Evolutionary conservation across 148 eudicot genomes (phyloP).

Genomic region (Fagopyrum tataricum): DNA sequence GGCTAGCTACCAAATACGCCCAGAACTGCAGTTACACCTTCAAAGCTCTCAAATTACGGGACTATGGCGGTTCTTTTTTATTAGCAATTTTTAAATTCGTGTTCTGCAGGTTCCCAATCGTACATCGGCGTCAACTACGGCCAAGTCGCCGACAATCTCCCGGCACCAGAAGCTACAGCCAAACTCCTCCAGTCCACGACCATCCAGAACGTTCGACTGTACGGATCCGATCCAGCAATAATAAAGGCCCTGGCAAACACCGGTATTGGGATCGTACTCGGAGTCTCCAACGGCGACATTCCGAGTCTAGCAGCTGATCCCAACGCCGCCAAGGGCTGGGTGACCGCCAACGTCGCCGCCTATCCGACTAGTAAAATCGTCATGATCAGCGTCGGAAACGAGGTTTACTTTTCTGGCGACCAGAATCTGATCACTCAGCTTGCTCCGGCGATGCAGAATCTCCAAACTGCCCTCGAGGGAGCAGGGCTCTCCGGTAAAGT

Average conservation of each 20-base stretch:
- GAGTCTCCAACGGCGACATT: constrained; percentile 43
- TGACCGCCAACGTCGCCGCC: constrained; percentile 30
- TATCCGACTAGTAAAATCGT: constrained; percentile 44
- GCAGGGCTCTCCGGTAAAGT: constrained; percentile 28
- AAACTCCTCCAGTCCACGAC: constrained; percentile 36
- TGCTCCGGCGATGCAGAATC: constrained; percentile 41
- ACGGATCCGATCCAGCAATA: constrained; percentile 38
- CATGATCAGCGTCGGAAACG: constrained; percentile 47
- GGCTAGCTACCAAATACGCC: neutral
- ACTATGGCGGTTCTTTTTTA: neutral
- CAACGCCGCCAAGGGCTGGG: constrained; percentile 34
- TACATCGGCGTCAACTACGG: constrained; percentile 55
- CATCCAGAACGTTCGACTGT: constrained; percentile 36
- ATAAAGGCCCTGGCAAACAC: constrained; percentile 44
- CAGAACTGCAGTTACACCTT: neutral
- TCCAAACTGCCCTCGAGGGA: constrained; percentile 29
- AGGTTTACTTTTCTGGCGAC: constrained; percentile 41
- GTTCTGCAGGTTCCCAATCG: constrained; percentile 28
- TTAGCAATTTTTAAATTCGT: neutral
- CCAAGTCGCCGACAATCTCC: constrained; percentile 56
- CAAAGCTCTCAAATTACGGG: neutral
- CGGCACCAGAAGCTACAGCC: constrained; percentile 36
- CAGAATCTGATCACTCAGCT: constrained; percentile 30
- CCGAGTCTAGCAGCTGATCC: constrained; percentile 39
- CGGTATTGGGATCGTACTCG: constrained; percentile 34